Evolutionary conservation across 495 filamentous ascomycete genomes (phyloP).

Genomic region (Antarctomyces pellizariae): DNA sequence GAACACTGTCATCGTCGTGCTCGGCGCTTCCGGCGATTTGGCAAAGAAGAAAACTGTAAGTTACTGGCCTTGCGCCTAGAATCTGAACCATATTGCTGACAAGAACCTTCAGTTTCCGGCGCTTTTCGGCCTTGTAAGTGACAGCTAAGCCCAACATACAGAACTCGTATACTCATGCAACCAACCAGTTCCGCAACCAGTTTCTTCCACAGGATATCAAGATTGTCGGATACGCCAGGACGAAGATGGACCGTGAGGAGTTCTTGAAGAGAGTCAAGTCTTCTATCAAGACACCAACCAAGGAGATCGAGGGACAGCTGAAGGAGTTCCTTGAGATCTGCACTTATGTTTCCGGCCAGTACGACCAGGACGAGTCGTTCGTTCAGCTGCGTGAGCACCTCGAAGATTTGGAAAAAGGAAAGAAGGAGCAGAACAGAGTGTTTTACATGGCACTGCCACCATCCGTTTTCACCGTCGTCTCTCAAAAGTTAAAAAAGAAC

Average conservation of each 20-base stretch:
- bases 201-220: constrained; percentile 95
- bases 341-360: constrained; percentile 88
- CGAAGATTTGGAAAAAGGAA: constrained; percentile 62
- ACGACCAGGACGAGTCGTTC: constrained; percentile 94
- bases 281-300: constrained; percentile 96
- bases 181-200: constrained; percentile 72
- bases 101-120: constrained; percentile 58
- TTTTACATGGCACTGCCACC: constrained; percentile 99
- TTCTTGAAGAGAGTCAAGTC: constrained; percentile 84
- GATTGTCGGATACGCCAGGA: constrained; percentile 97
- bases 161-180: constrained; percentile 11
- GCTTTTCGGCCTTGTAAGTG: constrained; percentile 85
- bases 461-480: constrained; percentile 93
- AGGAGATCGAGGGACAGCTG: constrained; percentile 89
- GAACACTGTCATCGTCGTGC: constrained; percentile 91
- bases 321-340: constrained; percentile 71
- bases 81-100: constrained; percentile 14
- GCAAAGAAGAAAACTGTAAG: constrained; percentile 98
- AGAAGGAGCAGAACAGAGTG: constrained; percentile 66
- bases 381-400: constrained; percentile 70
- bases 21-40: constrained; percentile 91
- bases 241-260: constrained; percentile 96
- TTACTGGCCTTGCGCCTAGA: constrained; percentile 8
- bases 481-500: constrained; percentile 86
- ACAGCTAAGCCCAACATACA: constrained; percentile 2